These are phyloP conservation scores for Sugiyamaella castrensis DNA, from an alignment of 1,139 yeast species.

Conservation along the genomic window DNA sequence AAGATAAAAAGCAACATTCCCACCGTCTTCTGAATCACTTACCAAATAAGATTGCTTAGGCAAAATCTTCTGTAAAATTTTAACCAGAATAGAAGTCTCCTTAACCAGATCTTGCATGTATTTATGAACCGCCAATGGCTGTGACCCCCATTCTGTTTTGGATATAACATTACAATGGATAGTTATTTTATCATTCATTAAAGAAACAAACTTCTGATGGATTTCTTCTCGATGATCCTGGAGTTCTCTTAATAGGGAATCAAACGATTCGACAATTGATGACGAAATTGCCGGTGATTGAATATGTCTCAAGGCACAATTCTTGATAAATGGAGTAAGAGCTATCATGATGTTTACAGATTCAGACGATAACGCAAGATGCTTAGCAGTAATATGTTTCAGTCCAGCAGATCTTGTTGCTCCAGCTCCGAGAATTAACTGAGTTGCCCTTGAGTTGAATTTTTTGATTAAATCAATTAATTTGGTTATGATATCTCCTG, in stretches of 20 bases:
- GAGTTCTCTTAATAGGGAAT: conserved; percentile 38
- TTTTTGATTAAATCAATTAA: conserved; percentile 51
- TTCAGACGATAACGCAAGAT: conserved; percentile 68
- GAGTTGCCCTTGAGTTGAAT: conserved; percentile 55
- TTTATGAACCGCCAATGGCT: conserved; percentile 46
- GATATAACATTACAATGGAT: conserved; percentile 49
- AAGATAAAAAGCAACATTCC: conserved; percentile 1
- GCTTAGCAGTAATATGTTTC: conserved; percentile 72
- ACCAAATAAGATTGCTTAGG: conserved; percentile 49
- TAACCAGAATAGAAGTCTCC: conserved; percentile 62
- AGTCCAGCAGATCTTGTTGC: conserved; percentile 75
- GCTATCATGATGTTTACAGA: conserved; percentile 45
- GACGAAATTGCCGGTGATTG: conserved; percentile 18
- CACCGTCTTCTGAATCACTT: conserved; percentile 4
- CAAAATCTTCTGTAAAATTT: conserved; percentile 57
- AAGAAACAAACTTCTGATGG: conserved; percentile 61
- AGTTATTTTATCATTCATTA: conserved; percentile 64
- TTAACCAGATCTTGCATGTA: conserved; percentile 68
- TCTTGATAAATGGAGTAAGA: conserved; percentile 39
- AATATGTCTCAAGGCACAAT: conserved; percentile 32
- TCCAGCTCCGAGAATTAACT: conserved; percentile 71
- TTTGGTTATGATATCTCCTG: conserved; percentile 39
- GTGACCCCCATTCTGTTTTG: conserved; percentile 50
- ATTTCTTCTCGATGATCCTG: conserved; percentile 65
- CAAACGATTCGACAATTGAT: conserved; percentile 37